Conservation (phyloP, 306 rosid genomes). For the Begonia masoniana region DNA sequence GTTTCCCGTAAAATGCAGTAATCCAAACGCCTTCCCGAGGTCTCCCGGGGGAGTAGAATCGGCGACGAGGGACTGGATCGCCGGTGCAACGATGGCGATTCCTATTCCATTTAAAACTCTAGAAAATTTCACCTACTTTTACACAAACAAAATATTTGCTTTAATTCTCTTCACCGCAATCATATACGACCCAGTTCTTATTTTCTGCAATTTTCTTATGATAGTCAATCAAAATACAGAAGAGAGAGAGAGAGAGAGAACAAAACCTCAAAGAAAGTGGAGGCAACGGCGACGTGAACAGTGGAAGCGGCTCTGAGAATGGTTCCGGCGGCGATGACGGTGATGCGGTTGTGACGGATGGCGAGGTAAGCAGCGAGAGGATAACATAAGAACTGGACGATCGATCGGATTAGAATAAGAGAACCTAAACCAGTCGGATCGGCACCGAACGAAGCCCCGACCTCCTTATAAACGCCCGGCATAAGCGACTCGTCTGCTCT, state of each 20-base stretch:
- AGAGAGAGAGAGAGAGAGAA: neutral
- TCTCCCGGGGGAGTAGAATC: constrained; percentile 69
- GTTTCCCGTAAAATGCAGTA: constrained; percentile 55
- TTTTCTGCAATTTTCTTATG: no score
- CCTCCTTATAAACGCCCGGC: constrained; percentile 74
- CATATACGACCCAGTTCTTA: neutral
- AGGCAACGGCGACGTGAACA: constrained; percentile 48
- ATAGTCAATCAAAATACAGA: neutral
- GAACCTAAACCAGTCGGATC: constrained; percentile 80
- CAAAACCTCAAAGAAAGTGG: constrained; percentile 52
- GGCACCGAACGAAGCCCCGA: constrained; percentile 52
- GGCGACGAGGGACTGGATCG: constrained; percentile 69
- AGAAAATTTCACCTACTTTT: constrained; percentile 60
- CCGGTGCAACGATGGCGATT: constrained; percentile 71
- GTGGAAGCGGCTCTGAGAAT: constrained; percentile 72
- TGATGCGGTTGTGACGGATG: constrained; percentile 57
- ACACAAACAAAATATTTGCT: constrained; percentile 5
- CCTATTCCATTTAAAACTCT: constrained; percentile 91
- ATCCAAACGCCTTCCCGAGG: constrained; percentile 74
- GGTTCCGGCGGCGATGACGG: constrained; percentile 59
- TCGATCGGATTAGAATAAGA: constrained; percentile 61
- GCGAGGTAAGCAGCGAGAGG: constrained; percentile 69
- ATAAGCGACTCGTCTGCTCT: constrained; percentile 63
- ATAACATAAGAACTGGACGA: constrained; percentile 60
- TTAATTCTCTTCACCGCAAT: neutral